Conservation (phyloP, 345 rosid genomes). For the Trapa incisa region DNA sequence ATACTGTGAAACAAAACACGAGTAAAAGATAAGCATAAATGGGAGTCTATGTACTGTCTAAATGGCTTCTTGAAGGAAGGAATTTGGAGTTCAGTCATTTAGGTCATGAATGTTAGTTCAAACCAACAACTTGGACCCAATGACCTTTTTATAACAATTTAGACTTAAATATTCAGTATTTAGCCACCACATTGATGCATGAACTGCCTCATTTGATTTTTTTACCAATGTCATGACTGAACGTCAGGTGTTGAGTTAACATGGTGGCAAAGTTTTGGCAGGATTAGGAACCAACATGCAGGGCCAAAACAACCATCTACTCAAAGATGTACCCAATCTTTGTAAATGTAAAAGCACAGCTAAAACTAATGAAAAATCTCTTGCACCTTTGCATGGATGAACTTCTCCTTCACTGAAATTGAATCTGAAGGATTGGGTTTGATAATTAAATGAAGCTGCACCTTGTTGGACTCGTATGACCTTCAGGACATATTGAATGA, state of each 20-base stretch:
- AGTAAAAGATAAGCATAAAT: not conserved
- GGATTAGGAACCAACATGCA: too few relatives aligned
- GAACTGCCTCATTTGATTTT: too few relatives aligned
- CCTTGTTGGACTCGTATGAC: conserved; percentile 46
- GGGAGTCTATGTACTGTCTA: conserved; percentile 1
- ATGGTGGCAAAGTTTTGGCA: too few relatives aligned
- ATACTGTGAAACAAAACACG: conserved; percentile 37
- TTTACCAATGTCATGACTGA: too few relatives aligned
- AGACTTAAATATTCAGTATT: too few relatives aligned
- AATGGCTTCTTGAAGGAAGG: not conserved
- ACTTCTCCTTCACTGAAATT: conserved; percentile 87
- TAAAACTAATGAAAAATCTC: conserved; percentile 1
- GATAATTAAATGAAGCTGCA: conserved; percentile 37
- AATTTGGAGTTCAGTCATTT: too few relatives aligned
- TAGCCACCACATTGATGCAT: too few relatives aligned
- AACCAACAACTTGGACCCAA: too few relatives aligned
- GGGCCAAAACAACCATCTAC: too few relatives aligned
- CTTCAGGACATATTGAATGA: conserved; percentile 21
- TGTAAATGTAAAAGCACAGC: conserved; percentile 2
- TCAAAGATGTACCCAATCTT: not conserved
- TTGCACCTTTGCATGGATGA: conserved; percentile 90
- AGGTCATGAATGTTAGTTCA: too few relatives aligned
- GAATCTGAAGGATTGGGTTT: conserved; percentile 68
- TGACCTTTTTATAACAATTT: too few relatives aligned
- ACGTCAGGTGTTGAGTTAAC: too few relatives aligned